A percentile compares a stretch with the other conserved stretches of the same genome.
These are phyloP conservation scores for Pelargonium cotyledonis DNA, from an alignment of 441 rosid genomes.

Conservation along the genomic window DNA sequence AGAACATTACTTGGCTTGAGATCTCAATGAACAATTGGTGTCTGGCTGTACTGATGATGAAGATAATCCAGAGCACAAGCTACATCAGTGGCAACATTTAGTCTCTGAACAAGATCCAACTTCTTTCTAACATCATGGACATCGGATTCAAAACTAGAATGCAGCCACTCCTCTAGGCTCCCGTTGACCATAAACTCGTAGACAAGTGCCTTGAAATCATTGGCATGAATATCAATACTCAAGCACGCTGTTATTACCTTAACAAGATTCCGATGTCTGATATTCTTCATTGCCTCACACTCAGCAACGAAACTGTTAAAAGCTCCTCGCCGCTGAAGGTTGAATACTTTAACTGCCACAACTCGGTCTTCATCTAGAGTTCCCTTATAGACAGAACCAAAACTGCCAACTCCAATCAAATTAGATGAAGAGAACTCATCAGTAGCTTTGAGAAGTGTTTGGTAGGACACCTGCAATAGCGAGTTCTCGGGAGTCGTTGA, in stretches of 20 bases:
- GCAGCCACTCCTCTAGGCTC: constrained; percentile 12
- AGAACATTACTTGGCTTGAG: constrained; percentile 17
- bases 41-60: constrained; percentile 10
- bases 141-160: background rate
- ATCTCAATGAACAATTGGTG: background rate
- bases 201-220: no score
- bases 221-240: no score
- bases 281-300: no score
- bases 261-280: no score
- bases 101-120: background rate
- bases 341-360: no score
- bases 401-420: no score
- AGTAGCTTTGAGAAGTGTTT: constrained; percentile 6
- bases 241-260: no score
- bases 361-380: no score
- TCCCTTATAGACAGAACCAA: no score
- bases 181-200: no score
- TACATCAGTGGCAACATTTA: background rate
- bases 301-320: no score
- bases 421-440: constrained; percentile 6
- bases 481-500: background rate
- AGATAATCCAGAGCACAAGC: constrained; percentile 10
- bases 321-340: no score
- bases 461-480: background rate
- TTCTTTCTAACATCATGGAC: background rate